Conservation (phyloP, 371 early-diverging fungal species). For the Actinomucor elegans region DNA sequence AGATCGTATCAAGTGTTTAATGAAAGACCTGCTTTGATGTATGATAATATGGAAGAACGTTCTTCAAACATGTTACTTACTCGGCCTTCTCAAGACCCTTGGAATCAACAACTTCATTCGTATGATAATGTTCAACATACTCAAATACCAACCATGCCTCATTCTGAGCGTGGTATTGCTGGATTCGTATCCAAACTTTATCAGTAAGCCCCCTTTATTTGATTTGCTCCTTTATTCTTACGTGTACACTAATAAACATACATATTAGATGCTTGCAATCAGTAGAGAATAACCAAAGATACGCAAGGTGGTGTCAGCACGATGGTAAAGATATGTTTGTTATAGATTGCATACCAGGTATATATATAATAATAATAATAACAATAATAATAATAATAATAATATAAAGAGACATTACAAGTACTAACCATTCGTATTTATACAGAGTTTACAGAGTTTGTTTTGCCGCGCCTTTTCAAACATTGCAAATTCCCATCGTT, state of each 20-base stretch:
- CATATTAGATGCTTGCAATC: slow-evolving; percentile 39
- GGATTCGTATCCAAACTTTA: slow-evolving; percentile 53
- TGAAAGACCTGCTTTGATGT: slow-evolving; percentile 4
- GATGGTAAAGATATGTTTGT: slow-evolving; percentile 51
- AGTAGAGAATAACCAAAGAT: slow-evolving; percentile 36
- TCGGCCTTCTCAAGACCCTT: slow-evolving; percentile 7
- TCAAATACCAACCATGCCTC: neutral
- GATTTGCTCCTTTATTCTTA: neutral
- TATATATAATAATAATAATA: neutral
- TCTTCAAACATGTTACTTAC: slow-evolving; percentile 2
- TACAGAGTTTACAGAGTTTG: slow-evolving; percentile 50
- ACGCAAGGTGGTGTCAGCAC: slow-evolving; percentile 46
- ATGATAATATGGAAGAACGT: slow-evolving; percentile 2
- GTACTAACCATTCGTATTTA: too few relatives aligned
- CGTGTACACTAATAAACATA: neutral
- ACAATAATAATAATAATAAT: too few relatives aligned
- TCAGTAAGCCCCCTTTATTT: slow-evolving; percentile 27
- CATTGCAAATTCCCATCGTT: slow-evolving; percentile 60
- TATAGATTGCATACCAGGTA: slow-evolving; percentile 51
- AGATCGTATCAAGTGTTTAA: slow-evolving; percentile 4
- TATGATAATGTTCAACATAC: neutral
- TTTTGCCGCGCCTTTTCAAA: slow-evolving; percentile 51
- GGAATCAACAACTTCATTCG: slow-evolving; percentile 3
- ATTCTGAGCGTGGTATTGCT: slow-evolving; percentile 44
- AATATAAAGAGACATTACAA: too few relatives aligned